Percentiles rank a stretch among this genome's conserved stretches.
These are phyloP conservation scores for Arthrobotrys conoides DNA, from an alignment of 2,329 filamentous ascomycete genomes.

Conservation along the genomic window DNA sequence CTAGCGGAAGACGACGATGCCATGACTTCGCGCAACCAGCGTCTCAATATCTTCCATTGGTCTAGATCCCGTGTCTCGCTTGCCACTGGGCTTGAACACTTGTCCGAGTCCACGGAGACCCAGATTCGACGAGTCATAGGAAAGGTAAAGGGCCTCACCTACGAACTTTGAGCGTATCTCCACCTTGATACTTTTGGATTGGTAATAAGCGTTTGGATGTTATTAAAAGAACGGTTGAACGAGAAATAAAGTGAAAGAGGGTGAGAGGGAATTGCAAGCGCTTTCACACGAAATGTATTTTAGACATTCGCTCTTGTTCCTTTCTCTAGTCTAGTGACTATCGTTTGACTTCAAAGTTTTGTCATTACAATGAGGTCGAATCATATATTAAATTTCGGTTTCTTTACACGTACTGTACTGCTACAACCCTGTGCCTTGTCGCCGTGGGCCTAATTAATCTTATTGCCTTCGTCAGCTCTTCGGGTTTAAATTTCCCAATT, in stretches of 20 bases:
- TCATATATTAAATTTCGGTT: not conserved
- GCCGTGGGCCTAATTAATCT: no score
- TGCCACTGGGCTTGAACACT: slow-evolving; percentile 42
- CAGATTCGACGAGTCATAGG: slow-evolving; percentile 52
- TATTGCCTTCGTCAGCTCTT: no score
- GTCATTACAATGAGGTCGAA: not conserved
- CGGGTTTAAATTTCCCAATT: no score
- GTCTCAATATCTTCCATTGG: slow-evolving; percentile 59
- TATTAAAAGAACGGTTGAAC: not conserved
- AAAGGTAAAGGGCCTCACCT: slow-evolving; percentile 58
- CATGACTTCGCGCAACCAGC: slow-evolving; percentile 42
- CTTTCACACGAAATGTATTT: not conserved
- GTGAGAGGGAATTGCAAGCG: not conserved
- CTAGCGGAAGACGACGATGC: slow-evolving; percentile 45
- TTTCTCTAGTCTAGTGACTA: not conserved
- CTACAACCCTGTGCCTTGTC: not conserved
- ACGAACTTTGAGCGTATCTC: slow-evolving; percentile 53
- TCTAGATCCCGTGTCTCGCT: slow-evolving; percentile 38
- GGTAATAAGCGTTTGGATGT: not conserved
- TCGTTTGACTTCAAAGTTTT: not conserved
- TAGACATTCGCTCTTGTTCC: not conserved
- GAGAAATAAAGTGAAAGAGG: not conserved
- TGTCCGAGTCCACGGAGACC: slow-evolving; percentile 46
- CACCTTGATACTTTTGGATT: not conserved
- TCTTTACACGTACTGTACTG: not conserved